Evolutionary conservation across 495 filamentous ascomycete species (phyloP).

Genomic region (Lophium mytilinum): DNA sequence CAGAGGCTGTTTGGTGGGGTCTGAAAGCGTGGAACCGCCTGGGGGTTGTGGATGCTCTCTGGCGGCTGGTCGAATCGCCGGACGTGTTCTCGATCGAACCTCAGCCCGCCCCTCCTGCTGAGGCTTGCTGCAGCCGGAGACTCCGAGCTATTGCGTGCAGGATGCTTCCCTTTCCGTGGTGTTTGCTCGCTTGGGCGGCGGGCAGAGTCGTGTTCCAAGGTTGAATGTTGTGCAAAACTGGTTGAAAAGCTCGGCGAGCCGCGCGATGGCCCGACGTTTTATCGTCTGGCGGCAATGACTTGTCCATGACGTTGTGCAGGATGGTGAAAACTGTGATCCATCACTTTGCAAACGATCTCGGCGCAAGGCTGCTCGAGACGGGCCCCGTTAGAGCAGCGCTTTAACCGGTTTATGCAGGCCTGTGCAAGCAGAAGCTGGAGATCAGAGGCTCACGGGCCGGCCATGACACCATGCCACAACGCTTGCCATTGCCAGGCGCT

Average conservation of each 20-base stretch:
- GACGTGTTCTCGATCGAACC: slow-evolving; percentile 13
- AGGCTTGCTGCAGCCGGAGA: slow-evolving; percentile 11
- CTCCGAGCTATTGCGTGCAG: slow-evolving; percentile 5
- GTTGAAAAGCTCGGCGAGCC: too few species aligned
- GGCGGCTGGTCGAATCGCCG: neutral
- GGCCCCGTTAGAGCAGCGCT: neutral
- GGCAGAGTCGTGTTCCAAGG: too few species aligned
- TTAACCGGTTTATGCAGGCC: slow-evolving; percentile 18
- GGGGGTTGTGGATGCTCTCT: slow-evolving; percentile 14
- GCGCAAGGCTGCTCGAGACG: slow-evolving; percentile 5
- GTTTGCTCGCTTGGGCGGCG: too few species aligned
- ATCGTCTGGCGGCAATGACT: neutral
- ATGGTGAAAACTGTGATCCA: neutral
- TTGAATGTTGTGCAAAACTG: too few species aligned
- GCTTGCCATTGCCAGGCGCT: slow-evolving; percentile 9
- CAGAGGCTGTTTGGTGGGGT: slow-evolving; percentile 20
- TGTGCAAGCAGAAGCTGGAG: slow-evolving; percentile 15
- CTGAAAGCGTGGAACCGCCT: neutral
- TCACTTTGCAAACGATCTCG: neutral
- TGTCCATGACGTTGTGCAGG: neutral
- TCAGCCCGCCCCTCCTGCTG: slow-evolving; percentile 19
- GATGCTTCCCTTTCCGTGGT: too few species aligned
- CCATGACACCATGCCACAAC: slow-evolving; percentile 9
- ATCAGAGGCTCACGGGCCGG: slow-evolving; percentile 14
- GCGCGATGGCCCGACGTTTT: too few species aligned